Percentiles rank a stretch among this genome's conserved stretches.
These are phyloP conservation scores for Botrytis deweyae DNA, from an alignment of 2,329 filamentous ascomycete species.

Conservation along the genomic window DNA sequence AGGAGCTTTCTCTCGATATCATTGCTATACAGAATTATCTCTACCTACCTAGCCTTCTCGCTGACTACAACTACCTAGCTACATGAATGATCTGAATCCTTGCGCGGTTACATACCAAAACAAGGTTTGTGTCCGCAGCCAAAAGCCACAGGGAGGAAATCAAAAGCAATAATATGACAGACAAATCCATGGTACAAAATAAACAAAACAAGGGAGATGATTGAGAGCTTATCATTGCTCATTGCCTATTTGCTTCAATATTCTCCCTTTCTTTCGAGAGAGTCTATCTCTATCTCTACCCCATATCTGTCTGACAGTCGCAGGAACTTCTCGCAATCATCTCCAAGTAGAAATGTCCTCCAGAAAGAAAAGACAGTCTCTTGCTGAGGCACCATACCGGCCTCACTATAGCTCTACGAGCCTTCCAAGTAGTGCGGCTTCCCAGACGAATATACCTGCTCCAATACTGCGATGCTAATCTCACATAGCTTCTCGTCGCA, in stretches of 20 bases:
- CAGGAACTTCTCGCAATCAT: background rate
- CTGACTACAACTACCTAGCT: too few relatives aligned
- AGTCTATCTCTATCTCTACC: background rate
- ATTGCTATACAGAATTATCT: background rate
- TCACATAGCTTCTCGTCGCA: background rate
- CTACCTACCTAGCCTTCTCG: background rate
- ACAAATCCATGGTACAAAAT: background rate
- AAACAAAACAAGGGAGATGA: background rate
- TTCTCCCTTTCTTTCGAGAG: background rate
- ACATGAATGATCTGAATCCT: background rate
- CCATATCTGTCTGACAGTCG: background rate
- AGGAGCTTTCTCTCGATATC: background rate
- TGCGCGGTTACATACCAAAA: background rate
- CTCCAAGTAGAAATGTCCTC: background rate
- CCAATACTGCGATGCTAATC: background rate
- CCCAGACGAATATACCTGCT: background rate
- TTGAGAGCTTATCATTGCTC: background rate
- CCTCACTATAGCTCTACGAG: background rate
- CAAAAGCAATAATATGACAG: slow-evolving; percentile 4
- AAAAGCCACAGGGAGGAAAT: background rate
- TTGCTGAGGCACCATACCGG: background rate
- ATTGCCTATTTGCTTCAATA: too few relatives aligned
- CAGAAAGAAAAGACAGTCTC: background rate
- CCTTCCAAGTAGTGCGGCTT: background rate
- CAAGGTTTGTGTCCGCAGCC: background rate